phyloP scores from a whole-genome alignment of 2,329 filamentous ascomycete genomes.

The Calonectria crousiana region DNA sequence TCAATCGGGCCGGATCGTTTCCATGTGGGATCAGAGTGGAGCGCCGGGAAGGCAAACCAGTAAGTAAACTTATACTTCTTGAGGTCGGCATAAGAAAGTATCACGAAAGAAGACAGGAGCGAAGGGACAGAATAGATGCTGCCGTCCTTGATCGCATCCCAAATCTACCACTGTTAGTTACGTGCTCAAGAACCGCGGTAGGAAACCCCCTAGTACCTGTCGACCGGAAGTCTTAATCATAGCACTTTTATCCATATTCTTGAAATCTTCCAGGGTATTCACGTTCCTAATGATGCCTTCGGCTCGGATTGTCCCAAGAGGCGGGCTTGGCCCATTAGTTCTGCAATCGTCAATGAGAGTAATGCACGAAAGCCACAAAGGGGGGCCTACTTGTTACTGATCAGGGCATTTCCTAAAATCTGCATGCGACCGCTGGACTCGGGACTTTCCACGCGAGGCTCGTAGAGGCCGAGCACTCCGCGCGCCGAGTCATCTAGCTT shows the following conservation, averaged over 20 bases:
- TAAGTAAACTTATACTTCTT: conserved; percentile 99
- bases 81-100: conserved; percentile 93
- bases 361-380: conserved; percentile 32
- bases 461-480: conserved; percentile 88
- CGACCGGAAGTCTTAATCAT: conserved; percentile 83
- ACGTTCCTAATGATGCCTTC: conserved; percentile 97
- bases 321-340: conserved; percentile 65
- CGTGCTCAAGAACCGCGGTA: not conserved
- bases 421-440: conserved; percentile 89
- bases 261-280: conserved; percentile 96
- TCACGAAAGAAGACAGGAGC: conserved; percentile 87
- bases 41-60: conserved; percentile 95
- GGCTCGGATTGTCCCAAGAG: conserved; percentile 80
- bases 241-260: conserved; percentile 81
- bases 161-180: conserved; percentile 73
- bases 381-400: conserved; percentile 79
- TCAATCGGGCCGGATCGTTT: conserved; percentile 68
- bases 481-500: conserved; percentile 95
- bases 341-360: conserved; percentile 35
- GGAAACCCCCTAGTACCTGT: conserved; percentile 67
- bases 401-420: conserved; percentile 87
- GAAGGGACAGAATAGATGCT: conserved; percentile 97
- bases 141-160: conserved; percentile 97
- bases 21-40: conserved; percentile 92
- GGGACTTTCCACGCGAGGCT: conserved; percentile 80